Evolutionary conservation across 1,139 yeast genomes (phyloP), one percentile per base, ranked within the genome.

Genomic region (Hansenula anomala): DNA sequence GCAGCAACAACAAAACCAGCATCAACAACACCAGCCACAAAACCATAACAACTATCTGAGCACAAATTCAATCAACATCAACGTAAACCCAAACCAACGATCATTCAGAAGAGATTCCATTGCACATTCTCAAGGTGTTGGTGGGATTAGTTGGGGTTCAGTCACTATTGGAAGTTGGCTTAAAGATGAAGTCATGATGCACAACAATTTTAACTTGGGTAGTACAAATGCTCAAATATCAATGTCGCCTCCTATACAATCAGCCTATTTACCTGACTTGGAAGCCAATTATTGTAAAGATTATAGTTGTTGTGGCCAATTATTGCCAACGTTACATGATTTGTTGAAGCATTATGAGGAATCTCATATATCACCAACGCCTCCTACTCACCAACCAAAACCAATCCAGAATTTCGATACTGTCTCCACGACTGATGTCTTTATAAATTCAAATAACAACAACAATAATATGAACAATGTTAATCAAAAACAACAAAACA

Each of bases 91-190:
- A 16, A 77, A 73, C 52, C 75, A 73, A 37, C 60, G 67, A 14
- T 61, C 66, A 41, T 71, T 80, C 45, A 75, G 96, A 53, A 71
- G 97, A 45, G 97, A 90, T 54, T 80, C 90, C 44, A 80, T 92
- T 43, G 97, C 97, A 19, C 97, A 90, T 61, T 84, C 96, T 3
- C 96, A 88, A 60, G 97, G 97, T 10, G 86, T 90, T 80, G 97
- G 97, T 31, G 97, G 97, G 37, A 86, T 92, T 28, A 83, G 95
- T n/a, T 92, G 97, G 96, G 97, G 97, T 20, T 89, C 95, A 3
- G 79, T 89, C 43, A 84, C 95, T 19, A 90, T 92, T 33, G 97
- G 97, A 11, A 82, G 94, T 18, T 92, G 97, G 97, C 69, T 92
- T 30, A 85, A 89, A 59, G 97, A 92, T 59, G 98, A 92, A 60